Base-by-base conservation (phyloP, 2,329 filamentous ascomycete species). In the Sclerotinia spermophila region DNA sequence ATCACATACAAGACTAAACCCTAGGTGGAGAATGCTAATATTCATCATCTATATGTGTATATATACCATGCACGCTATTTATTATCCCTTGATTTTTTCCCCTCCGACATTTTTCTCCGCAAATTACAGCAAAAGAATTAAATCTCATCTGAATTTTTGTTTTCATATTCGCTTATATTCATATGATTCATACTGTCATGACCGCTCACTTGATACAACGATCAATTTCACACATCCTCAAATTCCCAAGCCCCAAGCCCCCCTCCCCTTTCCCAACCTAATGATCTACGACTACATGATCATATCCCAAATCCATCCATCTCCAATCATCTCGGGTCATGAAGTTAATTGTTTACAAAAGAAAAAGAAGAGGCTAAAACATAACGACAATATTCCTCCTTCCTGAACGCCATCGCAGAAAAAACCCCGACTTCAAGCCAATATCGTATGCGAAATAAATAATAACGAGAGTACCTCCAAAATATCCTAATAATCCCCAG, bases 381-480 rank as follows among this genome's bases (percentile, higher is more conserved):
- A n/a, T 40, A 24, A 58, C 15, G 40, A 56, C 11, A 44, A 42
- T 13, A 33, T 17, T 30, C 64, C 35, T 30, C 35, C 65, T 42
- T n/a, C 35, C 51, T 6, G n/a, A 59, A 44, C 48, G 11, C 48
- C 65, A 35, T 45, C 65, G 27, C 65, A 59, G 13, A 44, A 42
- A 42, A 33, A 44, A n/a, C n/a, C 24, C 38, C 19, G 24, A 59
- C 62, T 40, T 40, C n/a, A 42, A 53, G 19, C 21, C 15, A 35
- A 35, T 27, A 58, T 30, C 33, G 40, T n/a, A 58, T 40, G n/a
- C 11, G n/a, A n/a, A n/a, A n/a, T n/a, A 30, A 6, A 11, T 24
- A 58, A 40, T 55, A 56, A 67, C 53, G 65, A 67, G 51, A 56
- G 48, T 67, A 7, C 65, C 53, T 44, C 65, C 38, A 33, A 67